Conservation (phyloP, 495 filamentous ascomycete genomes). For the Gamarada debralockiae region DNA sequence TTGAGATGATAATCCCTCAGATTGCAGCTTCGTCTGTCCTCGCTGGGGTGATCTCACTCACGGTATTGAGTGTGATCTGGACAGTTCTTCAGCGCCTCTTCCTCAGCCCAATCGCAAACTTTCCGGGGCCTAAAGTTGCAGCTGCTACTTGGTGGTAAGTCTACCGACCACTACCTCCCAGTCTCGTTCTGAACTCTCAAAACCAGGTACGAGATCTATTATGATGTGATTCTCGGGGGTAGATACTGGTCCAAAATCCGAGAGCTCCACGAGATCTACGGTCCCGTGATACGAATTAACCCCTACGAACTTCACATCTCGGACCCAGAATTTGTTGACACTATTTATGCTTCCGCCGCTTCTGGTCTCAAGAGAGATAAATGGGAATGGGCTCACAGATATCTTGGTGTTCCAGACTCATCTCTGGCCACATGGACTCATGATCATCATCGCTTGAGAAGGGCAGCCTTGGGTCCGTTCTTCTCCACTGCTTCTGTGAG, state of each 20-base stretch:
- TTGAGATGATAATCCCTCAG: too few relatives aligned
- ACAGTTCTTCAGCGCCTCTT: too few relatives aligned
- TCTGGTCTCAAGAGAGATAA: constrained; percentile 8
- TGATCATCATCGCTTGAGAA: constrained; percentile 37
- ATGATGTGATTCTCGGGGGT: constrained; percentile 9
- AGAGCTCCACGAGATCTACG: constrained; percentile 29
- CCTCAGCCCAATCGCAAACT: too few relatives aligned
- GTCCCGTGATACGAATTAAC: constrained; percentile 56
- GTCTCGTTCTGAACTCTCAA: too few relatives aligned
- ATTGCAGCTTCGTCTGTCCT: too few relatives aligned
- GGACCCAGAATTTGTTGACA: constrained; percentile 34
- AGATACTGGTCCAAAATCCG: constrained; percentile 21
- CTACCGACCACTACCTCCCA: too few relatives aligned
- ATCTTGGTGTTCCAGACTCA: constrained; percentile 19
- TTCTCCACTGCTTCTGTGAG: constrained; percentile 45
- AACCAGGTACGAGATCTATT: constrained; percentile 1
- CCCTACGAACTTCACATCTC: constrained; percentile 51
- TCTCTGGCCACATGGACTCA: constrained; percentile 44
- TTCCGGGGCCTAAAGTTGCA: too few relatives aligned
- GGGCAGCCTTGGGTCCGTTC: constrained; percentile 37
- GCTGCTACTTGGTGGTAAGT: too few relatives aligned
- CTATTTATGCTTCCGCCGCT: constrained; percentile 33
- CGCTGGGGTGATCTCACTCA: too few relatives aligned
- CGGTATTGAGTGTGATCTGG: too few relatives aligned
- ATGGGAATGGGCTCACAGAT: constrained; percentile 11